Percentiles rank a stretch among this genome's conserved stretches.
Conservation (phyloP, 2,329 filamentous ascomycete genomes). For the Fusarium sp. region DNA sequence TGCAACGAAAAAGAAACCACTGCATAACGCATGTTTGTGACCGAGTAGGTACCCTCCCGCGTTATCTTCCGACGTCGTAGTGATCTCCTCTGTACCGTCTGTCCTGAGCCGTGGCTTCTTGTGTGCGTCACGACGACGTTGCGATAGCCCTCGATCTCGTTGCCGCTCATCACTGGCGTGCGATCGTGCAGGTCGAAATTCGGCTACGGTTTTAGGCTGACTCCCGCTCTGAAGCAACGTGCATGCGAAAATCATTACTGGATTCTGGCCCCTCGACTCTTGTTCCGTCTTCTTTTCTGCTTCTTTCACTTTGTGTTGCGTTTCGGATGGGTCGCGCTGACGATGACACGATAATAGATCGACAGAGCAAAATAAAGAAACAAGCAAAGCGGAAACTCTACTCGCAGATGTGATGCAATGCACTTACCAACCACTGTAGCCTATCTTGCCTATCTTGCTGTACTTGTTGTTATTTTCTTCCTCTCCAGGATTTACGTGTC, state of each 20-base stretch:
- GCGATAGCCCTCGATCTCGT: slow-evolving; percentile 11
- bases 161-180: slow-evolving; percentile 7
- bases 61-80: slow-evolving; percentile 39
- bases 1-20: slow-evolving; percentile 19
- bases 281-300: slow-evolving; percentile 8
- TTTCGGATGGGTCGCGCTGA: slow-evolving; percentile 3
- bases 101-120: slow-evolving; percentile 14
- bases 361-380: background rate
- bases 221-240: background rate
- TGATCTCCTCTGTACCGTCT: slow-evolving; percentile 25
- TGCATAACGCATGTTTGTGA: background rate
- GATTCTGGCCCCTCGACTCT: background rate
- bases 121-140: slow-evolving; percentile 30
- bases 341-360: slow-evolving; percentile 13
- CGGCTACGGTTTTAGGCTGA: slow-evolving; percentile 7
- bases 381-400: slow-evolving; percentile 15
- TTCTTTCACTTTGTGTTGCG: slow-evolving; percentile 5
- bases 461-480: background rate
- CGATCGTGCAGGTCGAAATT: background rate
- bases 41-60: slow-evolving; percentile 1
- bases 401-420: slow-evolving; percentile 19
- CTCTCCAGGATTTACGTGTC: background rate
- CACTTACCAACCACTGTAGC: background rate
- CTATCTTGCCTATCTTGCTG: too few relatives aligned
- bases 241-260: slow-evolving; percentile 7